Base-by-base conservation (phyloP, 192 early-diverging fungal genomes). In the Rhizoclosmatium sp. region DNA sequence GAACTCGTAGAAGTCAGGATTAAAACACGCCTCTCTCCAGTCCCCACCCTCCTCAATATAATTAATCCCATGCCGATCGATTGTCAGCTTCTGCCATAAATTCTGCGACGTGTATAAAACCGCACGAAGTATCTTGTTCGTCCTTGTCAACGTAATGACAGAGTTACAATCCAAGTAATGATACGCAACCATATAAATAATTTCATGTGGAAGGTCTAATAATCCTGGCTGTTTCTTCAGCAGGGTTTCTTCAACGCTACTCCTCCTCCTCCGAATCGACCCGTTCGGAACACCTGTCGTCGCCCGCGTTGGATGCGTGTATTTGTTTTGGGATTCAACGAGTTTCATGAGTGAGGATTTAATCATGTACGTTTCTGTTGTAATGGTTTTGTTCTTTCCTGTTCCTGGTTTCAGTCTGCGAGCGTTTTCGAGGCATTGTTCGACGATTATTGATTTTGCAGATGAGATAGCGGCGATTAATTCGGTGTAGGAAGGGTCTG, bases 41-140 rank as follows among this genome's bases (percentile, higher is more conserved):
- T 21, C 9, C 31, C 31, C n/a, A 12, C 70, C 70, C 21, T 5
- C 40, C 16, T 49, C 70, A 45, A 58, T 58, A 40, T 71, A 71
- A 47, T 71, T 71, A 51, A 71, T 44, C 7, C 70, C 49, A 49
- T 23, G 48, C 31, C 51, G 47, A 10, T 45, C 45, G 51, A 71
- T 56, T 21, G 70, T 58, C 9, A 71, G 49, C 4, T 14, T 21
- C 19, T 5, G 7, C 70, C 70, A 71, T 7, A 71, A 1, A 1
- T 54, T 21, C 14, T 14, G 39, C 16, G 21, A 21, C 9, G 5
- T 71, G 10, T 71, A 39, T 19, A 71, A 47, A 31, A 41, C 14
- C 19, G 3, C 7, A 5, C 54, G 47, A 14, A 71, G 10, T 19
- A 39, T 21, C 7, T 14, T 19, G 41, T 51, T 23, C 9, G 51